phyloP scores from a whole-genome alignment of 2,329 filamentous ascomycete species.

The Fusarium praegraminearum region DNA sequence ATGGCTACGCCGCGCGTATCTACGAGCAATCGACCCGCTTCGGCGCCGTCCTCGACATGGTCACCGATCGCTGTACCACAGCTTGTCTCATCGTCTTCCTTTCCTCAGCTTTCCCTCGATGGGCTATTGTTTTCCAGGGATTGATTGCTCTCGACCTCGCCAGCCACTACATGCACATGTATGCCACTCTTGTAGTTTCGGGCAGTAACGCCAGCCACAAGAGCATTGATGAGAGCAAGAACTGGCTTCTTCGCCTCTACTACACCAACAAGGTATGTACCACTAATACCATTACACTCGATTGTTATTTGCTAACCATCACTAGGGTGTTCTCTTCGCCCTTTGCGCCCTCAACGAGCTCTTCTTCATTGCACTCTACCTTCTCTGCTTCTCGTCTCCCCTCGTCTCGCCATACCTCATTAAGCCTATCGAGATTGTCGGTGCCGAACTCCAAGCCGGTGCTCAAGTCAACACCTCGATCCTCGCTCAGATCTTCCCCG shows the following conservation, averaged over 20 bases:
- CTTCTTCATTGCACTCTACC: constrained; percentile 98
- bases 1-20: constrained; percentile 85
- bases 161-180: constrained; percentile 99
- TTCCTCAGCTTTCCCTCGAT: constrained; percentile 92
- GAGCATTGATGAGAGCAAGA: constrained; percentile 88
- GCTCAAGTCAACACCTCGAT: constrained; percentile 76
- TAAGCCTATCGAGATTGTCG: constrained; percentile 67
- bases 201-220: constrained; percentile 88
- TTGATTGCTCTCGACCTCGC: constrained; percentile 93
- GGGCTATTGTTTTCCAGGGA: constrained; percentile 93
- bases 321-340: constrained; percentile 86
- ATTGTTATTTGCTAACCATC: constrained; percentile 15
- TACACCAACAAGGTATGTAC: constrained; percentile 89
- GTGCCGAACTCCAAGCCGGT: constrained; percentile 70
- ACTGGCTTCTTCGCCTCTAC: constrained; percentile 92
- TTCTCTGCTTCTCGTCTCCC: constrained; percentile 95
- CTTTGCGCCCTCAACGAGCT: constrained; percentile 93
- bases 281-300: not conserved
- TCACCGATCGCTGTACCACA: constrained; percentile 97
- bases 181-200: constrained; percentile 89
- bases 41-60: constrained; percentile 98
- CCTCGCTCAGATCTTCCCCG: constrained; percentile 82
- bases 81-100: constrained; percentile 95
- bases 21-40: constrained; percentile 95
- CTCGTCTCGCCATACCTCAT: constrained; percentile 87